Evolutionary conservation across 2,329 filamentous ascomycete genomes (phyloP).

Genomic region (Calonectria pseudoreteaudii): DNA sequence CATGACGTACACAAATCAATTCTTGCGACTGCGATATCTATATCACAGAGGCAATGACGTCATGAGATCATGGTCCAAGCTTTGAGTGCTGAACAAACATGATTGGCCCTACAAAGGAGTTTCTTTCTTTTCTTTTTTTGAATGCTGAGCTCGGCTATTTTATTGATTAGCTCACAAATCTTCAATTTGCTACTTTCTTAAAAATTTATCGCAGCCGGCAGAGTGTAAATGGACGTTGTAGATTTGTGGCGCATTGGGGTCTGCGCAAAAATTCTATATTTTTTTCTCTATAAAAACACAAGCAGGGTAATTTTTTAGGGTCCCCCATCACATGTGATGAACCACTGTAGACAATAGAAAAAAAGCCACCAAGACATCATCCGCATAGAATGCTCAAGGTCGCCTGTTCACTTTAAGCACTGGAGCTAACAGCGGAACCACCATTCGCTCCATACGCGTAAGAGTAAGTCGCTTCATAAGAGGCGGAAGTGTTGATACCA

Average conservation of each 20-base stretch:
- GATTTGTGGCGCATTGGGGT: neutral
- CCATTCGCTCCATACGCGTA: neutral
- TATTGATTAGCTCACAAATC: neutral
- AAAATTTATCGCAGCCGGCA: neutral
- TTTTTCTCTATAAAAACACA: too few species aligned
- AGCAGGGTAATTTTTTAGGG: too few species aligned
- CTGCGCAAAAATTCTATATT: too few species aligned
- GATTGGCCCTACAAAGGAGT: too few species aligned
- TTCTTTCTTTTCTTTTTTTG: neutral
- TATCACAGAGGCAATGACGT: neutral
- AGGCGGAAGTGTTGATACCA: conserved; percentile 2
- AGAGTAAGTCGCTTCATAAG: neutral
- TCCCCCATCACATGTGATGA: neutral
- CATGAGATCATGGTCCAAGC: neutral
- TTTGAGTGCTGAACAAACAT: too few species aligned
- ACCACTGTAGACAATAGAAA: neutral
- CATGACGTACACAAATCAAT: too few species aligned
- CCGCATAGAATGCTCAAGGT: too few species aligned
- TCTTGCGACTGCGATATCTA: too few species aligned
- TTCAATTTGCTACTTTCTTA: neutral
- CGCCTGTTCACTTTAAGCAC: neutral
- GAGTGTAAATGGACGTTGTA: neutral
- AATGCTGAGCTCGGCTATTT: too few species aligned
- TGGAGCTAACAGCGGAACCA: neutral
- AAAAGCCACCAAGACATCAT: neutral